Evolutionary conservation across 2,329 filamentous ascomycete genomes (phyloP).

Genomic region (Fusarium pseudonygamai): DNA sequence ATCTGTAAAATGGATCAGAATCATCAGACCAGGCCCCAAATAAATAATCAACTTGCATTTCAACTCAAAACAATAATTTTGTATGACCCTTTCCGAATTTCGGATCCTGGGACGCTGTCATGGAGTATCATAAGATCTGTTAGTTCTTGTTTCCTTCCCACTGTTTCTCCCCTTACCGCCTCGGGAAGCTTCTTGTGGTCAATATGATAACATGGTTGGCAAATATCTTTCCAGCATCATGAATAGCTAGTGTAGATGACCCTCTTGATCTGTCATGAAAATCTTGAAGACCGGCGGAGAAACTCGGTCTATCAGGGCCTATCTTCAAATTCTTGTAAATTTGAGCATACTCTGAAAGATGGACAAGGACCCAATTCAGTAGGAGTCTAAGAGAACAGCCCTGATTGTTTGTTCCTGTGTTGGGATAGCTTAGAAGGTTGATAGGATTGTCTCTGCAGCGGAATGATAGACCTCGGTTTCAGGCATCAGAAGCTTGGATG

Average conservation of each 20-base stretch:
- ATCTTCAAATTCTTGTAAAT: rapidly evolving
- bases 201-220: rapidly evolving
- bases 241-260: rapidly evolving
- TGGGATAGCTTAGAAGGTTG: neutral
- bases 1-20: neutral
- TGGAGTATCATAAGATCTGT: neutral
- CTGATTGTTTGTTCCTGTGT: rapidly evolving
- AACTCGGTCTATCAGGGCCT: rapidly evolving
- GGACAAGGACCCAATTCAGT: rapidly evolving
- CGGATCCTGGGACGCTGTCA: too few species aligned
- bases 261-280: rapidly evolving
- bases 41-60: too few species aligned
- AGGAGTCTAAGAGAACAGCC: rapidly evolving
- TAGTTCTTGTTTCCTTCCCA: rapidly evolving
- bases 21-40: rapidly evolving
- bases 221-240: rapidly evolving
- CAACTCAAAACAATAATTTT: too few species aligned
- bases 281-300: neutral
- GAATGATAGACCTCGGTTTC: neutral
- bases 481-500: rapidly evolving
- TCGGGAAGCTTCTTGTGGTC: rapidly evolving
- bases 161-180: neutral
- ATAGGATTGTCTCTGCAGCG: rapidly evolving
- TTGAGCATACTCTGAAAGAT: neutral
- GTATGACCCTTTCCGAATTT: rapidly evolving